A percentile compares a stretch with the other conserved stretches of the same genome.
Evolutionary conservation across 208 protist species (phyloP).

Genomic region (Trypanosoma caninum): DNA sequence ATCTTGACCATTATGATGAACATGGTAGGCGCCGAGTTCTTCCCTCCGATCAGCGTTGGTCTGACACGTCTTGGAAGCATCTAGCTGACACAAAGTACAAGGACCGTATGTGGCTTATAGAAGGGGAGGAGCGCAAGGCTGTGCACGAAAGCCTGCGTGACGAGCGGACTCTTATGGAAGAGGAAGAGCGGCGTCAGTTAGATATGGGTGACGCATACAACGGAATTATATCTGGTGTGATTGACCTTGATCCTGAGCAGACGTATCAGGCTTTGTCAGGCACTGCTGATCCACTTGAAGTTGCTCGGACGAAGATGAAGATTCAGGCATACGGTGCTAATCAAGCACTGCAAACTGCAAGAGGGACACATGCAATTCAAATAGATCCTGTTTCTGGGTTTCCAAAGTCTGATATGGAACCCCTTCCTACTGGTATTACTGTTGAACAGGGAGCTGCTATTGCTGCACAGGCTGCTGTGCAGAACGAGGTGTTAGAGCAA

Average conservation of each 20-base stretch:
- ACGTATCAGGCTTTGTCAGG: constrained; percentile 82
- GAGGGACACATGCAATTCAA: constrained; percentile 19
- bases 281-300: constrained; percentile 77
- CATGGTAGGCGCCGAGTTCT: constrained; percentile 77
- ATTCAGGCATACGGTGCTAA: constrained; percentile 76
- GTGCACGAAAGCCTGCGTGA: constrained; percentile 76
- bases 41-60: constrained; percentile 84
- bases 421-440: constrained; percentile 74
- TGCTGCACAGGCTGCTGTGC: constrained; percentile 63
- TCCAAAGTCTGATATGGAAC: constrained; percentile 68
- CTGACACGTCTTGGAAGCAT: constrained; percentile 89
- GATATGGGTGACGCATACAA: constrained; percentile 82
- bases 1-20: constrained; percentile 90
- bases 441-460: constrained; percentile 82
- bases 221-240: constrained; percentile 67
- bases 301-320: constrained; percentile 86
- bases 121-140: constrained; percentile 81
- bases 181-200: constrained; percentile 75
- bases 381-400: constrained; percentile 80
- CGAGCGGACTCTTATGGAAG: constrained; percentile 51
- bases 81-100: constrained; percentile 82
- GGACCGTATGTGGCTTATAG: constrained; percentile 90
- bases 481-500: constrained; percentile 82
- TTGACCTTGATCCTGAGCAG: constrained; percentile 85
- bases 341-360: constrained; percentile 43